Base-by-base conservation (phyloP, 2,329 filamentous ascomycete species). In the Pseudocercospora musae region DNA sequence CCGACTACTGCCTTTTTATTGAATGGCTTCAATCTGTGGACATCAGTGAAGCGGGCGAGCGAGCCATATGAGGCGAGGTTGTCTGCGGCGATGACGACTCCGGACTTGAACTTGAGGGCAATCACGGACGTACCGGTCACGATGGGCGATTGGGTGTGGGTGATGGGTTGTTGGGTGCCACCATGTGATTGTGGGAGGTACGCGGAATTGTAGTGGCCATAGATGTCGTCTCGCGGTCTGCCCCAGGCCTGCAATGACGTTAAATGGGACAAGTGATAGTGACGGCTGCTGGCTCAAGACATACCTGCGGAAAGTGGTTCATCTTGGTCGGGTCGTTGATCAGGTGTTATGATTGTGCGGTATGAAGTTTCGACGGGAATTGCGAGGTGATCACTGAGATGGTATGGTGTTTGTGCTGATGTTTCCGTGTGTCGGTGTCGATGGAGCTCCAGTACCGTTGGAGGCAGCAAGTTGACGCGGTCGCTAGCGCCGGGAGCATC, bases 61-160 rank as follows among this genome's bases (percentile, higher is more conserved):
- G 95, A 97, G 77, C 95, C 95, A 79, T 99, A 99, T 62, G 95
- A 99, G 70, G 95, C 95, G 68, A 99, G 82, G 82, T 98, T 99
- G 79, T 99, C 95, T 72, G 95, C 92, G 57, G 94, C 95, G 77
- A 99, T 94, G 73, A 96, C 93, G 67, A 99, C 92, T 74, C 95
- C 95, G 70, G 93, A 91, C 75, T 92, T 94, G 85, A 92, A 99
- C 83, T 98, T 98, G 77, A 97, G 85, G 68, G 89, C 95, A 61
- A 99, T 80, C 67, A 99, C 95, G 58, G 95, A 98, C 55, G 95
- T 98, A 75, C 95, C 95, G 57, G 95, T 99, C 66, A 99, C 95
- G 70, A 96, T 89, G 73, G 95, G 95, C 31, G 87, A 88, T 80
- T 96, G 92, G 59, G 95, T 97, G 79, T 96, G 91, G 74, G 92